These are phyloP conservation scores for Ophiorrhiza pumila DNA, from an alignment of 257 asterid genomes.

Conservation along the genomic window DNA sequence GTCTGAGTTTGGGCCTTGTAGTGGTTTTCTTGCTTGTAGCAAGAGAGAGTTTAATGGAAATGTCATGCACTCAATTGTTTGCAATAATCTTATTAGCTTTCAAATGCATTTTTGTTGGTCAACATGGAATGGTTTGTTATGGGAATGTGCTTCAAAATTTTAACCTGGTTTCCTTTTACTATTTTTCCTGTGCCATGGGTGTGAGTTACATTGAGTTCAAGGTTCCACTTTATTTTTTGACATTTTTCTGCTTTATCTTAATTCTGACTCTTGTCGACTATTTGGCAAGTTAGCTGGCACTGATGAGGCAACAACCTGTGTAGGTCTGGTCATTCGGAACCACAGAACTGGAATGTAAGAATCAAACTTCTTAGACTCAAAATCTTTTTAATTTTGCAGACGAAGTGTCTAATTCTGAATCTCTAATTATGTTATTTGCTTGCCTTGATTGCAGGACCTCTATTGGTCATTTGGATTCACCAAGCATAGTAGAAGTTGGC, in stretches of 20 bases:
- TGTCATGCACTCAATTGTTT: background rate
- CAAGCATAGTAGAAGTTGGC: slow-evolving; percentile 63
- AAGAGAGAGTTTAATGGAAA: background rate
- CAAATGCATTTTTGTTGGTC: background rate
- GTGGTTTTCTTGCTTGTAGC: background rate
- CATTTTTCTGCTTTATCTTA: slow-evolving; percentile 7
- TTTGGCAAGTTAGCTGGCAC: slow-evolving; percentile 67
- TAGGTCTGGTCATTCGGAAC: slow-evolving; percentile 73
- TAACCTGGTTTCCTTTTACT: background rate
- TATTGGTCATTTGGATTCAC: slow-evolving; percentile 87
- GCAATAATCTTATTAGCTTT: too few relatives aligned
- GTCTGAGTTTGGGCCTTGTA: background rate
- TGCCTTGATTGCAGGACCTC: slow-evolving; percentile 58
- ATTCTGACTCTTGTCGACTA: slow-evolving; percentile 6
- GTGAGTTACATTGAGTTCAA: background rate
- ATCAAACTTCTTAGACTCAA: background rate
- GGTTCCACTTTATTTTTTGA: slow-evolving; percentile 4
- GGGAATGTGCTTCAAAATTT: background rate
- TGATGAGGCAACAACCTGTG: slow-evolving; percentile 97
- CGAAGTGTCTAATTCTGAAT: slow-evolving; percentile 7
- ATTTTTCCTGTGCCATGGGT: slow-evolving; percentile 7
- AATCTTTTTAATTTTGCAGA: slow-evolving; percentile 12
- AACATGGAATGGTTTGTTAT: background rate
- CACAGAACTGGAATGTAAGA: slow-evolving; percentile 71
- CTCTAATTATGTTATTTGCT: slow-evolving; percentile 12